Conservation (phyloP, 805 yeast genomes). For the Martiniozyma abietophila region DNA sequence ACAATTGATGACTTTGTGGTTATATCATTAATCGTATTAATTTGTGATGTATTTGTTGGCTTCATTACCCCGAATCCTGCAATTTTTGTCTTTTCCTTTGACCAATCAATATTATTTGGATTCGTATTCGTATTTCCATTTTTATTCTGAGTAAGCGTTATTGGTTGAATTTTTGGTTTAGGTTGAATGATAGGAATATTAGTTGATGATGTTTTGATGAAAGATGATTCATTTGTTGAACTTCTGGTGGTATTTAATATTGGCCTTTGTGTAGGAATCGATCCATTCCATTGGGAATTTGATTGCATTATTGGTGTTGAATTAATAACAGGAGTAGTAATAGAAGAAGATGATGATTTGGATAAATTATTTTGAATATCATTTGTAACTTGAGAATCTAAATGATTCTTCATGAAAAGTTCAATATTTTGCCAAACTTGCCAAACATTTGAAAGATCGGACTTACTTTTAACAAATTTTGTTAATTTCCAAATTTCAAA, state of each 20-base stretch:
- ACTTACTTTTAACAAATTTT: conserved; percentile 15
- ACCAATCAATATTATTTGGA: conserved; percentile 12
- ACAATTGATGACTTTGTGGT: too few species aligned
- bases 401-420: conserved; percentile 7
- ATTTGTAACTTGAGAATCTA: conserved; percentile 3
- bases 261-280: neutral
- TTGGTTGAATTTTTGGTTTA: too few species aligned
- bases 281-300: neutral
- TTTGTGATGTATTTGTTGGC: too few species aligned
- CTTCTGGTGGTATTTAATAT: neutral
- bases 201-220: too few species aligned
- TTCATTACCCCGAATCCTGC: too few species aligned
- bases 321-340: conserved; percentile 3
- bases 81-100: neutral
- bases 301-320: neutral
- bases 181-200: too few species aligned
- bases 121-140: too few species aligned
- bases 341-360: neutral
- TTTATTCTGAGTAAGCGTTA: too few species aligned
- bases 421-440: conserved; percentile 11
- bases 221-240: too few species aligned
- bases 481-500: conserved; percentile 29
- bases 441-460: conserved; percentile 19
- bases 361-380: neutral
- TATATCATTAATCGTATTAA: too few species aligned